Evolutionary conservation across 768 basidiomycete genomes (phyloP), one percentile per base, ranked within the genome.

Genomic region (Astraeus odoratus): DNA sequence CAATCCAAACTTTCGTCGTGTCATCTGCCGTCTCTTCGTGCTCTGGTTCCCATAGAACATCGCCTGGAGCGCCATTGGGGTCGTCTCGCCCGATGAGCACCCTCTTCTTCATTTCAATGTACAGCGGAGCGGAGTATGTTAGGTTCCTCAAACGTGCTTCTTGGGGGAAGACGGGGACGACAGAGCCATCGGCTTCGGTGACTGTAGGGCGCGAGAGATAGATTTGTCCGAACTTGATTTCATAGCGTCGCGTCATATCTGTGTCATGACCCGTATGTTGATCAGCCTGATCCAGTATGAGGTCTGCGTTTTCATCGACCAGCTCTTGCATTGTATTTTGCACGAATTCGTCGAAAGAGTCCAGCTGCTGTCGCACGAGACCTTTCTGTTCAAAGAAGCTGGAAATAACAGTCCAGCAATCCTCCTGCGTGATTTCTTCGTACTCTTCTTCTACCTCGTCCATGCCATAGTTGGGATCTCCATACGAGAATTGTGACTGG

Each of bases 271-370:
- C 95, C 8, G 93, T 87, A 63, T 96, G 92, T 66, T 99, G 96
- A 63, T 90, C 86, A 42, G 86, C 86, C 67, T 98, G 96, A 68
- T 98, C 95, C 39, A 99, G 73, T 52, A 95, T 93, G 58, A 99
- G 80, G 57, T 91, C 90, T n/a, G 84, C 70, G 52, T 90, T 90
- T 69, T 99, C 96, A 63, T 97, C 96, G 18, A 99, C 94, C 20
- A 99, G 76, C 63, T 98, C 96, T 67, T 98, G 95, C 93, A 99
- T 96, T 12, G 93, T 97, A 56, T 97, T 97, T 61, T 97, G 92
- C 26, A 99, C 90, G 58, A 98, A 99, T 68, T 98, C 95, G 63
- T 99, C 93, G 67, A 95, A 99, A 9, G 90, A 94, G 69, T 95
- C 93, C 43, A 98, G 80, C 63, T 99, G 96, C 63, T 99, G 96